Evolutionary conservation across 495 filamentous ascomycete genomes (phyloP).

Genomic region (Lindgomyces ingoldianus): DNA sequence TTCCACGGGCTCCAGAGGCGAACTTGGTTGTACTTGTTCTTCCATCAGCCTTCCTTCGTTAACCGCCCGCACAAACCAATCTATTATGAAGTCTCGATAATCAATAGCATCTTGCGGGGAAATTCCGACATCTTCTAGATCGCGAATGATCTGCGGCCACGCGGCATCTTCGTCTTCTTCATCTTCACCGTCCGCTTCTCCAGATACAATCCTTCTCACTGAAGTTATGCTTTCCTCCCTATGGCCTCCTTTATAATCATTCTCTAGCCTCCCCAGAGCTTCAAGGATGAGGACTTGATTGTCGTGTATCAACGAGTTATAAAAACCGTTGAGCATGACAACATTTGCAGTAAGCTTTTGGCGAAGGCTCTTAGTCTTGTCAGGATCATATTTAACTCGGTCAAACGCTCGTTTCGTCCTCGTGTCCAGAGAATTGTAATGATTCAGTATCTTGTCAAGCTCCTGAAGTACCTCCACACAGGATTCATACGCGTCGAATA

Average conservation of each 20-base stretch:
- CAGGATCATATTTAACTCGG: conserved; percentile 30
- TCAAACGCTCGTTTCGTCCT: conserved; percentile 28
- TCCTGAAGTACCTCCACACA: conserved; percentile 27
- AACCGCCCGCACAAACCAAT: conserved; percentile 33
- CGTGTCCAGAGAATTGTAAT: conserved; percentile 25
- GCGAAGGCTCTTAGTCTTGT: conserved; percentile 15
- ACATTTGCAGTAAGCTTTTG: conserved; percentile 28
- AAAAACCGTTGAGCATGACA: conserved; percentile 33
- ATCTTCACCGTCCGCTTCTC: background rate
- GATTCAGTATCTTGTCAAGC: conserved; percentile 21
- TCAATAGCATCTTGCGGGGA: conserved; percentile 13
- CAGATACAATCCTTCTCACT: conserved; percentile 9
- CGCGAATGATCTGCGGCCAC: conserved; percentile 31
- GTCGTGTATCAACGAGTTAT: conserved; percentile 25
- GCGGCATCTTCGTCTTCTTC: conserved; percentile 27
- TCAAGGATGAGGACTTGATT: conserved; percentile 25
- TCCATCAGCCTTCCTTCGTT: conserved; percentile 34
- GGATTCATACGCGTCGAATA: conserved; percentile 17
- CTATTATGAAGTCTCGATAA: conserved; percentile 34
- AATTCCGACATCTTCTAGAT: conserved; percentile 37
- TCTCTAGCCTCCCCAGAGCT: conserved; percentile 22
- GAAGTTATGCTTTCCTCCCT: conserved; percentile 21
- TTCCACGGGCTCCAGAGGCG: background rate
- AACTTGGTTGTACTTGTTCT: background rate
- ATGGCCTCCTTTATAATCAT: conserved; percentile 25